Evolutionary conservation across 2,329 filamentous ascomycete genomes (phyloP).

Genomic region (Aspergillus sp.): DNA sequence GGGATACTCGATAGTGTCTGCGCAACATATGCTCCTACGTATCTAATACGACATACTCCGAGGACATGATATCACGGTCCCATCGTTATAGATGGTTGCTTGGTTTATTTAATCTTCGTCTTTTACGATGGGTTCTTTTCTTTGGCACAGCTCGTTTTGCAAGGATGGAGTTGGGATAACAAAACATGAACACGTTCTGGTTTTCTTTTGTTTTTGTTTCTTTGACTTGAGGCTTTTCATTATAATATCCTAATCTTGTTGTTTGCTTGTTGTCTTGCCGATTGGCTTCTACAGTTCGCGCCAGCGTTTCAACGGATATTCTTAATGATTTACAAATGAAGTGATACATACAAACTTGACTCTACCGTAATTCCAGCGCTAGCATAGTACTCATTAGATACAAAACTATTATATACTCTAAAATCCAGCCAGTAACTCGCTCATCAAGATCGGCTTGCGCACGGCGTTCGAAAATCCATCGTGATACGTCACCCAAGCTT

Average conservation of each 20-base stretch:
- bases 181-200: neutral
- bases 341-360: too few relatives aligned
- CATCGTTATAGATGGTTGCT: neutral
- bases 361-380: too few relatives aligned
- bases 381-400: neutral
- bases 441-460: conserved; percentile 76
- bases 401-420: conserved; percentile 11
- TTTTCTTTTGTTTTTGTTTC: too few relatives aligned
- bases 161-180: neutral
- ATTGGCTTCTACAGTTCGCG: too few relatives aligned
- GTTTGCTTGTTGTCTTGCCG: too few relatives aligned
- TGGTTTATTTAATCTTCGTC: conserved; percentile 35
- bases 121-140: conserved; percentile 30
- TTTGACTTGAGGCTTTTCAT: too few relatives aligned
- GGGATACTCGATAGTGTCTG: neutral
- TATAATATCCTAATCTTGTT: too few relatives aligned
- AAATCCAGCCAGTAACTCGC: conserved; percentile 65
- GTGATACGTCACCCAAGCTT: conserved; percentile 84
- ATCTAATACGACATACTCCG: neutral
- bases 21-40: too few relatives aligned
- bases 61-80: conserved; percentile 26
- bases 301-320: too few relatives aligned
- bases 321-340: too few relatives aligned
- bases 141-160: neutral
- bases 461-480: conserved; percentile 93